Percentiles rank a stretch among this genome's conserved stretches.
Conservation (phyloP, 106 monocot genomes). For the Posidonia australis region DNA sequence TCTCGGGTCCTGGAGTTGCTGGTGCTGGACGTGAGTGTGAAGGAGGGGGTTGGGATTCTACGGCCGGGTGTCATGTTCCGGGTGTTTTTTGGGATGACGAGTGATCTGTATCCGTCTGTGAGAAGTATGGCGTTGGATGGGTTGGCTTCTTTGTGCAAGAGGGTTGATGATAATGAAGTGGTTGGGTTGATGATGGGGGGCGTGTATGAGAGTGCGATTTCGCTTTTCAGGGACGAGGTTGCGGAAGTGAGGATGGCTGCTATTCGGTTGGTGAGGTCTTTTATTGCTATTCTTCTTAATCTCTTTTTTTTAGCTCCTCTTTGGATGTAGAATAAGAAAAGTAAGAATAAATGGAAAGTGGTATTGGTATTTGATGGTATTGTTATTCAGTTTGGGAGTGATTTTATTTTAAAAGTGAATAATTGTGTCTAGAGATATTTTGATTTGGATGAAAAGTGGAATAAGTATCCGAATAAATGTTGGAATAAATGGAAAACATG, state of each 20-base stretch:
- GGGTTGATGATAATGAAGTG: not conserved
- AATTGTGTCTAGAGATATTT: too few relatives aligned
- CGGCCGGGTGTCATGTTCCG: constrained; percentile 17
- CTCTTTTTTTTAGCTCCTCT: too few relatives aligned
- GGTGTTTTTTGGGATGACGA: constrained; percentile 37
- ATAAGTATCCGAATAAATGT: too few relatives aligned
- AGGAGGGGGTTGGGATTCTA: constrained; percentile 2
- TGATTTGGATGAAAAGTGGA: too few relatives aligned
- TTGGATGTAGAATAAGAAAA: too few relatives aligned
- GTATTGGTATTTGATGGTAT: too few relatives aligned
- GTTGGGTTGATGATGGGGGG: constrained; percentile 10
- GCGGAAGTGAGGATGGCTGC: constrained; percentile 38
- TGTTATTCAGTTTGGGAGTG: too few relatives aligned
- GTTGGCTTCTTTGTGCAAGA: constrained; percentile 29
- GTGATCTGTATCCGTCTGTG: constrained; percentile 47
- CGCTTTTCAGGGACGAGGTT: constrained; percentile 48
- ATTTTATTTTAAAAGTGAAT: too few relatives aligned
- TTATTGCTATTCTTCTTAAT: too few relatives aligned
- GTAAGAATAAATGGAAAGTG: too few relatives aligned
- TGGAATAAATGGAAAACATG: too few relatives aligned
- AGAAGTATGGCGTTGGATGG: constrained; percentile 39
- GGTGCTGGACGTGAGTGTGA: constrained; percentile 4
- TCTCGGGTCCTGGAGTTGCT: constrained; percentile 31
- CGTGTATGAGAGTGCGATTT: constrained; percentile 32
- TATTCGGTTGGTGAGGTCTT: constrained; percentile 53